phyloP scores from a whole-genome alignment of 352 stramenopile species.

The Phytophthora parvispora region DNA sequence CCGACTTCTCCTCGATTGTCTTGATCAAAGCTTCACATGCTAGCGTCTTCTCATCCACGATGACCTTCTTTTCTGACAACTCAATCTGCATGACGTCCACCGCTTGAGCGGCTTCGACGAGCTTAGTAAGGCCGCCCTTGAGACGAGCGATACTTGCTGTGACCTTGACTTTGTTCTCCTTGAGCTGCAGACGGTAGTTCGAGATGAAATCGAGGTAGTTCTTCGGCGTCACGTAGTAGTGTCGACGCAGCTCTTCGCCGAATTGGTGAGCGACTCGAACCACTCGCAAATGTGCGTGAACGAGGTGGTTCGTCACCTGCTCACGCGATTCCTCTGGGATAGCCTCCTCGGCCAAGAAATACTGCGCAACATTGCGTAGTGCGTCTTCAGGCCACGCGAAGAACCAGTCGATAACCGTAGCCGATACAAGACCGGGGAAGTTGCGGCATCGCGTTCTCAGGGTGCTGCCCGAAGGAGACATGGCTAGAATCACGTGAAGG shows the following conservation, averaged over 20 bases:
- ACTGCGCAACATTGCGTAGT: conserved; percentile 93
- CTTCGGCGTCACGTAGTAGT: conserved; percentile 98
- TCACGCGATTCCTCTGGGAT: conserved; percentile 89
- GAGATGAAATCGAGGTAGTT: conserved; percentile 98
- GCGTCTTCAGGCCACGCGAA: conserved; percentile 96
- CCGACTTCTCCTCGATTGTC: conserved; percentile 95
- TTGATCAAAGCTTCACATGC: conserved; percentile 95
- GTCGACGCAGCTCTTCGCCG: conserved; percentile 90
- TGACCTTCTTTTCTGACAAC: conserved; percentile 95
- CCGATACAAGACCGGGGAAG: conserved; percentile 95
- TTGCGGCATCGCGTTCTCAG: conserved; percentile 95
- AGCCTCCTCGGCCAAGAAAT: conserved; percentile 94
- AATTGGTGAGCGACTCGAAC: conserved; percentile 93
- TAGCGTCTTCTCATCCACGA: conserved; percentile 96
- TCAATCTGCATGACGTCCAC: conserved; percentile 97
- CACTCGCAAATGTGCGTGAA: conserved; percentile 93
- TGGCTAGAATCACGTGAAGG: conserved; percentile 95
- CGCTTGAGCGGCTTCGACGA: conserved; percentile 93
- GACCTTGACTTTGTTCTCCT: conserved; percentile 92
- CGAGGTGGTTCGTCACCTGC: conserved; percentile 91
- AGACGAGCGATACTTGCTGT: conserved; percentile 92
- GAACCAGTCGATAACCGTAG: conserved; percentile 97
- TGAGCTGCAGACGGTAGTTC: conserved; percentile 94
- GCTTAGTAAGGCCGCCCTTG: conserved; percentile 94
- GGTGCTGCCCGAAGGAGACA: conserved; percentile 95